phyloP scores from a whole-genome alignment of 345 rosid genomes.

The Brassica cretica region DNA sequence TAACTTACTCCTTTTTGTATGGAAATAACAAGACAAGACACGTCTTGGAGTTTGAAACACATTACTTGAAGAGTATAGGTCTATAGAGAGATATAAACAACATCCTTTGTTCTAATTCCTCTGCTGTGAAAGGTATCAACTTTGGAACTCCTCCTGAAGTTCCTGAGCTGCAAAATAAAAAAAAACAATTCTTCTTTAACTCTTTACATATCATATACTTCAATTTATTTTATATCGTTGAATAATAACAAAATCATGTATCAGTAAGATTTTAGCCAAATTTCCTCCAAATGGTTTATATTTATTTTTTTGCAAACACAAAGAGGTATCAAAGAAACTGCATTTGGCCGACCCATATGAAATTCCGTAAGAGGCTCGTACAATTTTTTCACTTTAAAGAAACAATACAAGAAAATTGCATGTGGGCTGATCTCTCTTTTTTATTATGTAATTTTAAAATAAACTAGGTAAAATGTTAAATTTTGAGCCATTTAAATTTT shows the following conservation, averaged over 20 bases:
- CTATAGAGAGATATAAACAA: background rate
- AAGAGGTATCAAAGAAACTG: background rate
- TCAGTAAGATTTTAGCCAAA: background rate
- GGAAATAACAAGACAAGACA: background rate
- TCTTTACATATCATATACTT: background rate
- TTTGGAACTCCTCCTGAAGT: background rate
- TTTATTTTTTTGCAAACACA: background rate
- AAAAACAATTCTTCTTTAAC: background rate
- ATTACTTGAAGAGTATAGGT: background rate
- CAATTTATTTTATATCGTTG: background rate
- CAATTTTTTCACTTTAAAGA: background rate
- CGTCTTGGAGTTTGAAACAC: background rate
- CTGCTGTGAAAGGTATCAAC: background rate
- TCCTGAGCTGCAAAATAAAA: background rate
- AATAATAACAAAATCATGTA: background rate
- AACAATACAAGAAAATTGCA: background rate
- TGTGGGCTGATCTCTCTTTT: background rate
- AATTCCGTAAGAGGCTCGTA: background rate
- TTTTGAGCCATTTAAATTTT: no score
- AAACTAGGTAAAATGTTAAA: background rate
- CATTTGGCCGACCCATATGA: background rate
- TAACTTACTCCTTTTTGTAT: background rate
- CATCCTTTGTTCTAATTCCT: background rate
- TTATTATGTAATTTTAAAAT: background rate
- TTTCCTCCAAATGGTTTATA: background rate